Evolutionary conservation across 148 eudicot genomes (phyloP).

Genomic region (Vaccinium vitisidaea): DNA sequence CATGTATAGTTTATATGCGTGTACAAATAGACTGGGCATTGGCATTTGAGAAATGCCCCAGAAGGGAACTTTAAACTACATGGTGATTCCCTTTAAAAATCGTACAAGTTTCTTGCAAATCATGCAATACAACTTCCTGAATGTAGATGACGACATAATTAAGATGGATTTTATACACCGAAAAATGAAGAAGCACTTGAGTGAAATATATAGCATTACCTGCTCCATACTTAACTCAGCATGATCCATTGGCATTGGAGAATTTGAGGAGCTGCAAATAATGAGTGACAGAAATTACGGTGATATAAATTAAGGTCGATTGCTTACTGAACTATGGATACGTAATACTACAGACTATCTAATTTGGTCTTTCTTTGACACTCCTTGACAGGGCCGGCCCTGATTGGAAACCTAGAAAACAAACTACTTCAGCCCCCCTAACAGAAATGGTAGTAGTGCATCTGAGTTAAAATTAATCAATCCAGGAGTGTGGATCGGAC

Average conservation of each 20-base stretch:
- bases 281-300: background rate
- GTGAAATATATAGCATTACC: constrained; percentile 17
- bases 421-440: too few species aligned
- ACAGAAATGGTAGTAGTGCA: background rate
- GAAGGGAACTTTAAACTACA: background rate
- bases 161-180: background rate
- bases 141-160: background rate
- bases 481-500: background rate
- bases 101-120: background rate
- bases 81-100: background rate
- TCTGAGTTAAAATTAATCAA: background rate
- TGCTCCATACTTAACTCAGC: constrained; percentile 53
- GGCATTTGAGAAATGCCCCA: background rate
- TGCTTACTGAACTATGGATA: background rate
- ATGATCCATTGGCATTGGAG: constrained; percentile 48
- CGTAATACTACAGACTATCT: background rate
- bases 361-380: background rate
- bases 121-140: background rate
- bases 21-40: background rate
- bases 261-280: constrained; percentile 8
- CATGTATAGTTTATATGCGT: background rate
- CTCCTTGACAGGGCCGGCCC: background rate
- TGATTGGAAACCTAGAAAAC: background rate
- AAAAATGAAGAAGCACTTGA: background rate
- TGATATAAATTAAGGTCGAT: background rate